A percentile compares a stretch with the other conserved stretches of the same genome.
Evolutionary conservation across 129 eudicot species (phyloP).

Genomic region (Flaveria brownii): DNA sequence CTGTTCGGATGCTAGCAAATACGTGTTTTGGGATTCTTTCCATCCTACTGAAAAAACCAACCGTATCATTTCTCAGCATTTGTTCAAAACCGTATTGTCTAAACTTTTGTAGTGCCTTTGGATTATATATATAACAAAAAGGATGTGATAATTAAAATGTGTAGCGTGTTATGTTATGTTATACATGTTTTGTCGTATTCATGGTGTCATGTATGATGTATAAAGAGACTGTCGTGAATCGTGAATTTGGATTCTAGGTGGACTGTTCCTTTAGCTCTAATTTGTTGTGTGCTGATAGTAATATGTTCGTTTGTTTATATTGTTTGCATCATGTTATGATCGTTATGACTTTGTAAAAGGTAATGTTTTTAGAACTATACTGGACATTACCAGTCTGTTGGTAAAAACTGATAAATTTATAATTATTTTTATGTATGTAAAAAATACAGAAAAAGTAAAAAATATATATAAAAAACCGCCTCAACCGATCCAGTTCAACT

Average conservation of each 20-base stretch:
- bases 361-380: too few relatives aligned
- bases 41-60: slow-evolving; percentile 75
- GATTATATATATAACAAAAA: background rate
- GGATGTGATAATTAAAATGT: background rate
- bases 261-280: background rate
- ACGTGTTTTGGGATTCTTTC: slow-evolving; percentile 89
- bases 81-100: slow-evolving; percentile 42
- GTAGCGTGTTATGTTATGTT: background rate
- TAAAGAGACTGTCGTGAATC: background rate
- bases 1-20: slow-evolving; percentile 64
- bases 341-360: background rate
- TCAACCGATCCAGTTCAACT: too few relatives aligned
- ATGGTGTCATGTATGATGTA: background rate
- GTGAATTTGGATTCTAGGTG: background rate
- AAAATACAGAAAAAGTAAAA: too few relatives aligned
- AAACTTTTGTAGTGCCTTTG: slow-evolving; percentile 8
- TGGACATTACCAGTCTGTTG: too few relatives aligned
- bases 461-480: too few relatives aligned
- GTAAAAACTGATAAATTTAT: too few relatives aligned
- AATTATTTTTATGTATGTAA: too few relatives aligned
- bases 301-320: background rate
- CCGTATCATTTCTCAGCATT: slow-evolving; percentile 48
- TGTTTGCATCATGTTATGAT: background rate
- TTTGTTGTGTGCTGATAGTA: background rate
- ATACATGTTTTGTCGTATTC: background rate